Percentiles rank a stretch among this genome's conserved stretches.
phyloP scores from a whole-genome alignment of 129 eudicot genomes.

The Flaveria robusta region DNA sequence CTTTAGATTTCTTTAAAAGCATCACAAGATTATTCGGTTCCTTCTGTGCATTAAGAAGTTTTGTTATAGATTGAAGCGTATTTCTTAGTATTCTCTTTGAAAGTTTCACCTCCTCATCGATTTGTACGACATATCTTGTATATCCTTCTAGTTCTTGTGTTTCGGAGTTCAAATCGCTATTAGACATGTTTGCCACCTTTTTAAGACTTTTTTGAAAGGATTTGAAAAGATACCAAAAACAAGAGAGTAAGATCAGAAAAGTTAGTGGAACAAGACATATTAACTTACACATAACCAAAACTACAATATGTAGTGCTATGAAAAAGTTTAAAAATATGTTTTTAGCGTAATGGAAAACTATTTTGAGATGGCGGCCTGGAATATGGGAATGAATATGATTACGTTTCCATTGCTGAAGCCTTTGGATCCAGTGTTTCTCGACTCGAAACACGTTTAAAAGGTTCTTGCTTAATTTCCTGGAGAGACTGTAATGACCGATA shows the following conservation, averaged over 20 bases:
- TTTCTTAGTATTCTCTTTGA: slow-evolving; percentile 5
- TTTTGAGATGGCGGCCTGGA: no score
- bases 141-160: background rate
- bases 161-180: background rate
- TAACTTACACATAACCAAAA: no score
- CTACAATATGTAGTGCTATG: no score
- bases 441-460: background rate
- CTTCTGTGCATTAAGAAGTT: no score
- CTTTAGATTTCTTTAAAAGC: no score
- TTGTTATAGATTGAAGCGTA: no score
- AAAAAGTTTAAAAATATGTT: no score
- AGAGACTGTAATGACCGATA: no score
- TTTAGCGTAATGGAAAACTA: no score
- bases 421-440: background rate
- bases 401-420: background rate
- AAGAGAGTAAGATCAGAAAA: background rate
- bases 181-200: background rate
- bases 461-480: slow-evolving; percentile 9
- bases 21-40: no score
- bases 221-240: background rate
- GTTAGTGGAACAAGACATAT: background rate
- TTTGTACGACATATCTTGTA: background rate
- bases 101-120: background rate
- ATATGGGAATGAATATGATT: background rate
- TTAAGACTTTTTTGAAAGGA: background rate